These are phyloP conservation scores for Fusarium veterinarium DNA, from an alignment of 2,329 filamentous ascomycete genomes.

Conservation along the genomic window DNA sequence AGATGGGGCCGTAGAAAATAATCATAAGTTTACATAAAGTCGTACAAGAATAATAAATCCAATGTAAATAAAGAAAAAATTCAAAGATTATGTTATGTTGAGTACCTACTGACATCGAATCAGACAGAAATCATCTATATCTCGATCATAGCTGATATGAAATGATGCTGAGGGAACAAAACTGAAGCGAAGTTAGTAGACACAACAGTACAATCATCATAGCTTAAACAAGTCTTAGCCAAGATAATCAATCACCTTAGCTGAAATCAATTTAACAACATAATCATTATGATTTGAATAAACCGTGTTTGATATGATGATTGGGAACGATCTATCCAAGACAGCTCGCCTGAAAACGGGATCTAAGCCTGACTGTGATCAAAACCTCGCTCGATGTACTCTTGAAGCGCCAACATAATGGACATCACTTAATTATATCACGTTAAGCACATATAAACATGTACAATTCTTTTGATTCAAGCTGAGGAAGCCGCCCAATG, in stretches of 20 bases:
- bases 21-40: not conserved
- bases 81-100: too few relatives aligned
- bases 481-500: slow-evolving; percentile 9
- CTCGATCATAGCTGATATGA: not conserved
- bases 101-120: too few relatives aligned
- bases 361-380: not conserved
- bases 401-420: not conserved
- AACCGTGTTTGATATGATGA: not conserved
- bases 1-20: not conserved
- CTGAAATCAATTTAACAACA: not conserved
- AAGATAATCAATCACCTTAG: too few relatives aligned
- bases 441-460: not conserved
- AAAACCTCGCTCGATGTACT: not conserved
- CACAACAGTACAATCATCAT: not conserved
- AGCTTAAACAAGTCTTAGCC: not conserved
- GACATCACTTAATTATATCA: not conserved
- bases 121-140: too few relatives aligned
- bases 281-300: not conserved
- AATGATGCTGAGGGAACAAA: not conserved
- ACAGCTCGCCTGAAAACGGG: not conserved
- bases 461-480: not conserved
- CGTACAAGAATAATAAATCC: too few relatives aligned
- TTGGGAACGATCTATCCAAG: not conserved
- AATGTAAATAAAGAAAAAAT: too few relatives aligned
- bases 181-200: not conserved